A percentile compares a stretch with the other conserved stretches of the same genome.
Conservation (phyloP, 176 grass and related monocot species). For the Calamus simplicifolius region DNA sequence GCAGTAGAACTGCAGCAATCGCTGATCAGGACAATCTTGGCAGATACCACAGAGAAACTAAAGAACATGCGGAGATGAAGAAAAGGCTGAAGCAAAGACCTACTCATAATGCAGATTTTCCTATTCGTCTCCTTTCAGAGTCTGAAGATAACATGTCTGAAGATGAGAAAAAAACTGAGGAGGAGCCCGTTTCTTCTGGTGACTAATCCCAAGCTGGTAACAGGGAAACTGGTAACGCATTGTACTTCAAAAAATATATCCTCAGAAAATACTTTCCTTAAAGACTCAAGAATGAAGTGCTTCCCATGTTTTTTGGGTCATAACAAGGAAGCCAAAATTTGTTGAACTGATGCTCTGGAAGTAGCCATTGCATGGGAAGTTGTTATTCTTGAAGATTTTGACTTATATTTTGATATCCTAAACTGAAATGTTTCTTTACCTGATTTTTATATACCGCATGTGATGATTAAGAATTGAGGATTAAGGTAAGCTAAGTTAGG, state of each 20-base stretch:
- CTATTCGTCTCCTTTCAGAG: constrained; percentile 6
- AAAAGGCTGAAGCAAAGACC: constrained; percentile 50
- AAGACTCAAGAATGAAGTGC: no score
- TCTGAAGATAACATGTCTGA: constrained; percentile 33
- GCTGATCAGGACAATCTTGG: constrained; percentile 4
- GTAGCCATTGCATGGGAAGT: no score
- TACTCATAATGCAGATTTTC: constrained; percentile 27
- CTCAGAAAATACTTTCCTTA: no score
- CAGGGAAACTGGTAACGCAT: constrained; percentile 5
- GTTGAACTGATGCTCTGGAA: no score
- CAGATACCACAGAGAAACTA: constrained; percentile 16
- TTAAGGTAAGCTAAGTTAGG: no score
- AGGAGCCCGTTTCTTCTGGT: not conserved
- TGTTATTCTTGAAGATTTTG: no score
- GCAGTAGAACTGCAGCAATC: constrained; percentile 38
- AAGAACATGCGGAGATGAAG: constrained; percentile 34
- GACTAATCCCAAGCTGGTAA: constrained; percentile 17
- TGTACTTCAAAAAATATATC: not conserved
- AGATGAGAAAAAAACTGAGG: not conserved
- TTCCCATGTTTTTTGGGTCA: no score
- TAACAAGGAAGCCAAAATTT: no score
- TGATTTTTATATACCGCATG: no score
- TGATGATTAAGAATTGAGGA: no score
- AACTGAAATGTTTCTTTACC: no score
- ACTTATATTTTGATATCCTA: no score